Evolutionary conservation across 257 asterid species (phyloP).

Genomic region (Vinca minor): DNA sequence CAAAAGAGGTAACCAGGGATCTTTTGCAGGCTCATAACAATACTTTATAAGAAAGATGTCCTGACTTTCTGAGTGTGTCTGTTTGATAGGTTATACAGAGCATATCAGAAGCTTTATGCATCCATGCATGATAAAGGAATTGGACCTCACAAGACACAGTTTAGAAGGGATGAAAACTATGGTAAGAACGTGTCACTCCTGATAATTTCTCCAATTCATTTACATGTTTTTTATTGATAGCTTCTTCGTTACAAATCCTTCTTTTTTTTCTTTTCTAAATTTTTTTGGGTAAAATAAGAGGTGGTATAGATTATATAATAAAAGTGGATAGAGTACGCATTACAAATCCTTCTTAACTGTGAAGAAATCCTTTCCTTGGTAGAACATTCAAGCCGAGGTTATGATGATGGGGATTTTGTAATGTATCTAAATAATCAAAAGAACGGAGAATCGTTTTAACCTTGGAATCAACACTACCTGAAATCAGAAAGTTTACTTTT

Average conservation of each 20-base stretch:
- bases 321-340: too few relatives aligned
- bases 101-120: constrained; percentile 65
- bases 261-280: too few relatives aligned
- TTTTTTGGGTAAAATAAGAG: too few relatives aligned
- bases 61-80: neutral
- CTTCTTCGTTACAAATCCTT: neutral
- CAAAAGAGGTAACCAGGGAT: constrained; percentile 66
- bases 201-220: neutral
- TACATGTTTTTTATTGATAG: neutral
- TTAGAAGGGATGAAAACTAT: constrained; percentile 85
- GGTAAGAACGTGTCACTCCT: constrained; percentile 28
- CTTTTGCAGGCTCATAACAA: neutral
- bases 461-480: neutral
- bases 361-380: too few relatives aligned
- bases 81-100: constrained; percentile 66
- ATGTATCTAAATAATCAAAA: too few relatives aligned
- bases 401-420: too few relatives aligned
- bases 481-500: neutral
- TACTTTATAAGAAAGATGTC: neutral
- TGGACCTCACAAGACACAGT: constrained; percentile 94
- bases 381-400: too few relatives aligned
- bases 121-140: constrained; percentile 81
- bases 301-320: too few relatives aligned
- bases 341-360: too few relatives aligned
- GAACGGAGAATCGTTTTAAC: neutral